Percentiles rank a stretch among this genome's conserved stretches.
Evolutionary conservation across 2,329 filamentous ascomycete genomes (phyloP).

Genomic region (Scopulariopsis brevicaulis): DNA sequence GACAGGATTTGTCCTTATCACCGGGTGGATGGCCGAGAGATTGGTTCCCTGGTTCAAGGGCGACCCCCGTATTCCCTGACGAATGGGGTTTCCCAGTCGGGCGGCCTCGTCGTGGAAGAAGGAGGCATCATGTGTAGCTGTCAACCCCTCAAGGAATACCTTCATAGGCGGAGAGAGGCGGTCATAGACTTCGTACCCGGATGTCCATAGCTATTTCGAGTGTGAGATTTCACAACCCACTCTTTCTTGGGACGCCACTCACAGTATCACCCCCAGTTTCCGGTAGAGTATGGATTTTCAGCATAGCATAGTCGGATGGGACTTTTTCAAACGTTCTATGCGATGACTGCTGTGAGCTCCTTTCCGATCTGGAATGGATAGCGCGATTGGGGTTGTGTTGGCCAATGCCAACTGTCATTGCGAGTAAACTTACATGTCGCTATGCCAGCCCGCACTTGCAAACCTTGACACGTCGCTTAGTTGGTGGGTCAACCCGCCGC

Average conservation of each 20-base stretch:
- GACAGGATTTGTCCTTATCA: constrained; percentile 48
- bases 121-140: constrained; percentile 37
- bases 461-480: constrained; percentile 36
- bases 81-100: constrained; percentile 31
- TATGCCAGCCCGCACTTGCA: constrained; percentile 41
- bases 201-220: constrained; percentile 46
- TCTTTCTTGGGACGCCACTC: constrained; percentile 10
- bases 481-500: constrained; percentile 37
- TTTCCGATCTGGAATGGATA: neutral
- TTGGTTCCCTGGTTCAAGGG: constrained; percentile 44
- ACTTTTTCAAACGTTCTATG: constrained; percentile 45
- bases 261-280: constrained; percentile 34
- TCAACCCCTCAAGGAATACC: constrained; percentile 45
- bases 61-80: constrained; percentile 33
- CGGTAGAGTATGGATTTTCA: constrained; percentile 41
- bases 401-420: neutral
- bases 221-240: too few relatives aligned
- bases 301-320: constrained; percentile 50
- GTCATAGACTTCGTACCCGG: constrained; percentile 56
- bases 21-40: constrained; percentile 37
- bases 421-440: constrained; percentile 35
- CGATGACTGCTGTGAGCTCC: neutral
- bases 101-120: constrained; percentile 39
- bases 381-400: neutral
- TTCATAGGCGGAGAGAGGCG: constrained; percentile 44